Percentiles rank a stretch among this genome's conserved stretches.
phyloP scores from a whole-genome alignment of 2,329 filamentous ascomycete species.

The Clonostachys chloroleuca region DNA sequence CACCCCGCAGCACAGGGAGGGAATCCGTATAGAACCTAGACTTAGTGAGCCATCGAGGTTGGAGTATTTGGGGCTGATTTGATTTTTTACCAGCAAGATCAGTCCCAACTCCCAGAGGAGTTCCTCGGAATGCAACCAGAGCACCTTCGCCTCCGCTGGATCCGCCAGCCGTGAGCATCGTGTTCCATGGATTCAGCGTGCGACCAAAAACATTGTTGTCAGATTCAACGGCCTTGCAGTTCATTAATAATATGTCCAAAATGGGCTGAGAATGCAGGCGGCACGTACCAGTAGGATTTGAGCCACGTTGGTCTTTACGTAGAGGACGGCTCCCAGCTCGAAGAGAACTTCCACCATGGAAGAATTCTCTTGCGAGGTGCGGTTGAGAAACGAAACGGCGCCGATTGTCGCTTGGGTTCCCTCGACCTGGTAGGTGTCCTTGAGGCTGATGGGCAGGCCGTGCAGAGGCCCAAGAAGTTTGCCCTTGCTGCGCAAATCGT shows the following conservation, averaged over 20 bases:
- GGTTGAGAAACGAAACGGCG: conserved; percentile 52
- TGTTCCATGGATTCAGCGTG: conserved; percentile 59
- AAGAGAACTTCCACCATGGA: conserved; percentile 53
- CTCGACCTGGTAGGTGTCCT: conserved; percentile 3
- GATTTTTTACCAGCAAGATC: conserved; percentile 32
- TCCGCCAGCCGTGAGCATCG: conserved; percentile 56
- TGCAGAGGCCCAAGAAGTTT: conserved; percentile 54
- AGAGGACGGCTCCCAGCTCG: conserved; percentile 57
- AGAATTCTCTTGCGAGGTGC: conserved; percentile 40
- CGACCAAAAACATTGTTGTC: conserved; percentile 60
- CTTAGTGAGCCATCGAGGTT: too few species aligned
- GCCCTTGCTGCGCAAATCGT: conserved; percentile 30
- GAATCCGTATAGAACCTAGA: too few species aligned
- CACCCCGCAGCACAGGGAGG: too few species aligned
- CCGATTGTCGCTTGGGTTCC: conserved; percentile 44
- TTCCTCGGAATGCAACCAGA: conserved; percentile 32
- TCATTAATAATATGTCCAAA: too few species aligned
- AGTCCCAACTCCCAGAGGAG: conserved; percentile 32
- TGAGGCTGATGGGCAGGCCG: conserved; percentile 45
- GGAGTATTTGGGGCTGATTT: too few species aligned
- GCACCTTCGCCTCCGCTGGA: conserved; percentile 54
- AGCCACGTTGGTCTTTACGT: conserved; percentile 67
- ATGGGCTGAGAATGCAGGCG: too few species aligned
- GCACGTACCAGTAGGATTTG: conserved; percentile 37
- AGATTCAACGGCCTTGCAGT: not conserved